A percentile compares a stretch with the other conserved stretches of the same genome.
phyloP scores from a whole-genome alignment of 2,329 filamentous ascomycete species.

The Sclerotinia borealis region DNA sequence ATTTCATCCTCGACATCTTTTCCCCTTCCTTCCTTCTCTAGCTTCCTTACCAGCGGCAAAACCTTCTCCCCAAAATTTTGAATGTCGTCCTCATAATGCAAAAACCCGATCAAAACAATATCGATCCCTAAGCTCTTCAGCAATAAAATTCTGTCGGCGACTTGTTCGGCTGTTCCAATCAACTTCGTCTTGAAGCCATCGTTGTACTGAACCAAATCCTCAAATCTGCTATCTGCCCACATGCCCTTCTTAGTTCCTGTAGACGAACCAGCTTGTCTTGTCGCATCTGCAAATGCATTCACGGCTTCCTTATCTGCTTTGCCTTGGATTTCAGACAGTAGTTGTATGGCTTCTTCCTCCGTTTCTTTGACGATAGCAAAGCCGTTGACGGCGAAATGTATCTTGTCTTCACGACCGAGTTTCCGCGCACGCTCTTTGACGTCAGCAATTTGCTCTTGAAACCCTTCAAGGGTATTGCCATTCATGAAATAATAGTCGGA shows the following conservation, averaged over 20 bases:
- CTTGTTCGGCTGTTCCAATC: slow-evolving; percentile 46
- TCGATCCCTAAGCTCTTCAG: slow-evolving; percentile 41
- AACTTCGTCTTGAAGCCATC: slow-evolving; percentile 51
- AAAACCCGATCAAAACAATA: slow-evolving; percentile 42
- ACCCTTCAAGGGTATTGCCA: slow-evolving; percentile 48
- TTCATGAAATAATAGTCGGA: slow-evolving; percentile 52
- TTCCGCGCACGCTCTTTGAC: slow-evolving; percentile 42
- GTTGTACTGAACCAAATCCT: slow-evolving; percentile 50
- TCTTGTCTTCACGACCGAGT: slow-evolving; percentile 38
- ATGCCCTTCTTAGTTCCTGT: slow-evolving; percentile 45
- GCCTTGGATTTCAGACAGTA: slow-evolving; percentile 46
- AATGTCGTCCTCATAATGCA: slow-evolving; percentile 49
- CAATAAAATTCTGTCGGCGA: slow-evolving; percentile 44
- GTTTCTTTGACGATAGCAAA: slow-evolving; percentile 46
- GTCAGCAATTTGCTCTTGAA: slow-evolving; percentile 44
- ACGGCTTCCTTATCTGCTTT: slow-evolving; percentile 47
- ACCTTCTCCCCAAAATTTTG: slow-evolving; percentile 43
- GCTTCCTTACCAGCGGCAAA: slow-evolving; percentile 40
- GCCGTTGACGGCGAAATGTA: slow-evolving; percentile 45
- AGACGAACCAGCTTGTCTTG: slow-evolving; percentile 44
- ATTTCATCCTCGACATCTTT: slow-evolving; percentile 43
- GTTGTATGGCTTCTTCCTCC: slow-evolving; percentile 43
- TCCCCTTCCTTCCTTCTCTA: slow-evolving; percentile 43
- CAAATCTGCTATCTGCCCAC: slow-evolving; percentile 47
- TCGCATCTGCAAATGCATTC: slow-evolving; percentile 42